phyloP scores from a whole-genome alignment of 1,139 yeast genomes.

The Suhomyces chickasaworum region DNA sequence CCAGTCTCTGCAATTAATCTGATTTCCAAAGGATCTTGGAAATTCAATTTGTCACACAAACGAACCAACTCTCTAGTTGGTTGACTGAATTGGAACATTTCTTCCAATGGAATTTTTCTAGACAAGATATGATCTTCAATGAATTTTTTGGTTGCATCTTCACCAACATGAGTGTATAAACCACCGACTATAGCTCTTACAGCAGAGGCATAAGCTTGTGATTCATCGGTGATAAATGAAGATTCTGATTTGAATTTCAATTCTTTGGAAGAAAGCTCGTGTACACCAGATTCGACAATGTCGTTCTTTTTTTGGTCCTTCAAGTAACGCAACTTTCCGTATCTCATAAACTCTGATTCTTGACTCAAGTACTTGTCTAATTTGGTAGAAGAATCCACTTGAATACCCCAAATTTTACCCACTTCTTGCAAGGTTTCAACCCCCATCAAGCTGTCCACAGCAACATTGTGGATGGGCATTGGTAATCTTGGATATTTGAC shows the following conservation, averaged over 20 bases:
- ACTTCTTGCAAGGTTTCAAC: conserved; percentile 61
- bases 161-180: conserved; percentile 66
- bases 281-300: conserved; percentile 52
- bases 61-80: conserved; percentile 85
- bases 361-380: conserved; percentile 69
- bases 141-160: conserved; percentile 61
- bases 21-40: conserved; percentile 69
- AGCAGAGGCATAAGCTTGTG: conserved; percentile 53
- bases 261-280: conserved; percentile 46
- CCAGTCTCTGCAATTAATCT: conserved; percentile 93
- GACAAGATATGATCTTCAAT: conserved; percentile 74
- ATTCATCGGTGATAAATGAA: conserved; percentile 32
- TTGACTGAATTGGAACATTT: conserved; percentile 76
- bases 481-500: conserved; percentile 89
- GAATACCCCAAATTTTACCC: conserved; percentile 87
- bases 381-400: conserved; percentile 64
- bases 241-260: conserved; percentile 17
- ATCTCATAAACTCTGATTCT: conserved; percentile 63
- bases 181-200: conserved; percentile 77
- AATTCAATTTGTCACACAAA: conserved; percentile 76
- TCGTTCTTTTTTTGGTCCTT: conserved; percentile 35
- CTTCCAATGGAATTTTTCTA: conserved; percentile 70
- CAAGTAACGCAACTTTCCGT: conserved; percentile 65
- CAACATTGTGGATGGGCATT: conserved; percentile 68
- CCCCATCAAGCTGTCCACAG: conserved; percentile 74